Evolutionary conservation across 2,329 filamentous ascomycete genomes (phyloP), one percentile per base, ranked within the genome.

Genomic region (Aspergillus tubingensis): DNA sequence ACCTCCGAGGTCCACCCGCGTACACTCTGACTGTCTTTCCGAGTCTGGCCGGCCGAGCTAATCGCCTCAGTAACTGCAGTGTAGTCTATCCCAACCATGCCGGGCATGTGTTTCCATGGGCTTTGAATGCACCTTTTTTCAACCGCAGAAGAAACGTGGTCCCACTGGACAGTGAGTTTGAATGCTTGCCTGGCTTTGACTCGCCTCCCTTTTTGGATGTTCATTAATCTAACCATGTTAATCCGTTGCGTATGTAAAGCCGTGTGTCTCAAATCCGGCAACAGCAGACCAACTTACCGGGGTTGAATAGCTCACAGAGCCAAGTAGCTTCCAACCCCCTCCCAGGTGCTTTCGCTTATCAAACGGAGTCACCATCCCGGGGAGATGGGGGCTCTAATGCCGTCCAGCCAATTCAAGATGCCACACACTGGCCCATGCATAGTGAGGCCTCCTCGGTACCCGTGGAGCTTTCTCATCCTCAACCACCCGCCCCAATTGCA

Each of bases 131-230:
- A 79, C 77, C 6, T 80, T 77, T 60, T 72, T 78, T 41, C 71
- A 74, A 48, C 75, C 76, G 6, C 75, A 78, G 59, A 79, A 79
- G 63, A 79, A 78, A 58, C 71, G 77, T 48, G 77, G 77, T 4
- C 66, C 77, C 41, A 70, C 72, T 25, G 73, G 72, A 57, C 71
- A 75, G 74, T 76, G 66, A 72, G 74, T 73, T 39, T 49, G n/a
- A 30, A 36, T 13, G 11, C 32, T 30, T 60, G n/a, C 17, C 19
- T 30, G 19, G n/a, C 43, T 27, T 36, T 32, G 32, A 21, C 2
- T 19, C 25, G 30, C 25, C 27, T 58, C 23, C 8, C 15, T 27
- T 15, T 56, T 30, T 41, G 8, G 53, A 19, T 25, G 11, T 27
- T 23, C 23, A 8, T 15, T 27, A n/a, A 43, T 60, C 25, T 30